phyloP scores from a whole-genome alignment of 257 asterid genomes.

The Solanum okadae region DNA sequence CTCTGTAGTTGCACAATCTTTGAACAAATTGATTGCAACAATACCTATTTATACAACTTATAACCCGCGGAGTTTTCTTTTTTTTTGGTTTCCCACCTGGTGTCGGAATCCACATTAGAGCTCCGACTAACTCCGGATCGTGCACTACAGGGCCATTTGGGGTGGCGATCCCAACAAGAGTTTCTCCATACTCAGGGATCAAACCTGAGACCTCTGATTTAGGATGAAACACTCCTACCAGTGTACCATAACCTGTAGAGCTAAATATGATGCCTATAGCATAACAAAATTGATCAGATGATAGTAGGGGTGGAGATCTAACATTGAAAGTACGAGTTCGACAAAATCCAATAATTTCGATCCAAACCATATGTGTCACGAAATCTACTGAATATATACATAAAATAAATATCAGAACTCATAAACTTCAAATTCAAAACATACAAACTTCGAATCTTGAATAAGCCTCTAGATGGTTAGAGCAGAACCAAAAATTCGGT shows the following conservation, averaged over 20 bases:
- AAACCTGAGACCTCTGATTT: accelerated
- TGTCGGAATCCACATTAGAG: neutral
- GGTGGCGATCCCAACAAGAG: accelerated
- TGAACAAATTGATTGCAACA: neutral
- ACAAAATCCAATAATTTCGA: neutral
- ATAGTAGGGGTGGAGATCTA: neutral
- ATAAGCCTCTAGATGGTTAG: neutral
- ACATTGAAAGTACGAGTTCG: neutral
- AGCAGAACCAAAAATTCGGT: neutral
- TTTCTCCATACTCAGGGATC: too few species aligned
- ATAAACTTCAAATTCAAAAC: neutral
- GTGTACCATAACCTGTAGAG: neutral
- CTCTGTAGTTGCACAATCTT: too few species aligned
- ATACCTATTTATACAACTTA: neutral
- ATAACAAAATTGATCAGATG: neutral
- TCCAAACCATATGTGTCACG: neutral
- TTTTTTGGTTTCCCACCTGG: accelerated
- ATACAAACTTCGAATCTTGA: neutral
- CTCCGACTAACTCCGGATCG: accelerated
- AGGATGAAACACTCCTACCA: neutral
- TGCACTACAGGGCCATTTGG: accelerated
- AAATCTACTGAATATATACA: neutral
- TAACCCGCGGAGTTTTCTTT: too few species aligned
- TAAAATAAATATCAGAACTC: neutral
- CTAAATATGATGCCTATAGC: neutral